phyloP scores from a whole-genome alignment of 768 basidiomycete genomes.

The Xerocomus brunneocitrinus region DNA sequence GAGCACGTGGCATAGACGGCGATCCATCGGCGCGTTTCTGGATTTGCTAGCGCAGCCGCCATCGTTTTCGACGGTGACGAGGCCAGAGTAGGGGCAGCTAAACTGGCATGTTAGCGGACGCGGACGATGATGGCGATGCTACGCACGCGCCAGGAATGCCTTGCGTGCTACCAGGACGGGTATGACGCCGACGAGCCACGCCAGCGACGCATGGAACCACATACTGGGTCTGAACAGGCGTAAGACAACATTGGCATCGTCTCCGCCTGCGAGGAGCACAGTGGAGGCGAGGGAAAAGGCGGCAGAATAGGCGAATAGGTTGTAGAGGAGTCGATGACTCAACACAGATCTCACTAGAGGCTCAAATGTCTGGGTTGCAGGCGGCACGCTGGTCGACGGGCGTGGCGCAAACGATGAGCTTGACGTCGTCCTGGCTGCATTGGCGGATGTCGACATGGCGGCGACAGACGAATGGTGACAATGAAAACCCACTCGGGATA shows the following conservation, averaged over 20 bases:
- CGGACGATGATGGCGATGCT: neutral
- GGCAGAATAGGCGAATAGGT: conserved; percentile 49
- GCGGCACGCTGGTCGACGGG: conserved; percentile 51
- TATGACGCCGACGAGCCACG: conserved; percentile 51
- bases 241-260: conserved; percentile 24
- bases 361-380: conserved; percentile 56
- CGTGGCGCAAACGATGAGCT: conserved; percentile 34
- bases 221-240: conserved; percentile 42
- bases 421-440: neutral
- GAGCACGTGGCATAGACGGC: conserved; percentile 47
- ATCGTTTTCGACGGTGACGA: conserved; percentile 51
- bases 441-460: conserved; percentile 4
- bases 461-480: too few species aligned
- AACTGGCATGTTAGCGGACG: neutral
- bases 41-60: conserved; percentile 42
- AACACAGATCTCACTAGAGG: conserved; percentile 62
- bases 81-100: conserved; percentile 45
- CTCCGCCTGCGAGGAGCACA: conserved; percentile 28
- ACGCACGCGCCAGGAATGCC: conserved; percentile 54
- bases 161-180: conserved; percentile 60
- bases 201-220: conserved; percentile 35
- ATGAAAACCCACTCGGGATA: too few species aligned
- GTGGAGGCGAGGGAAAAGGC: conserved; percentile 43
- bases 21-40: conserved; percentile 42
- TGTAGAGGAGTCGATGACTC: conserved; percentile 52